phyloP scores from a whole-genome alignment of 768 basidiomycete genomes.

The Clitopilus hobsonii region DNA sequence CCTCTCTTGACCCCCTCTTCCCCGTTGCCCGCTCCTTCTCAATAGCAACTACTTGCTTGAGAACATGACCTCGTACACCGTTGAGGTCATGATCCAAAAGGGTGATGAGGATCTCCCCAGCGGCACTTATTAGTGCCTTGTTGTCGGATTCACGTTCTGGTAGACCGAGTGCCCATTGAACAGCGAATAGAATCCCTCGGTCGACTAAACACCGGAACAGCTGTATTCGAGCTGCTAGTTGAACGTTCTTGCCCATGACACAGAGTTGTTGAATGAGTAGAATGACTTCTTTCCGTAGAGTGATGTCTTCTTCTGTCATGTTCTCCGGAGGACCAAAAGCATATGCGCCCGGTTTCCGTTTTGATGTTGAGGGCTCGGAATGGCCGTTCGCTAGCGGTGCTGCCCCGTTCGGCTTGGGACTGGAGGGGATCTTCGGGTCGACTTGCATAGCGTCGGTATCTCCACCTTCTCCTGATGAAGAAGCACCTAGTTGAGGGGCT shows the following conservation, averaged over 20 bases:
- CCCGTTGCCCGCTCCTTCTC: slow-evolving; percentile 57
- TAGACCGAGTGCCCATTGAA: slow-evolving; percentile 86
- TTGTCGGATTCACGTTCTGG: slow-evolving; percentile 48
- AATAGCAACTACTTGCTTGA: slow-evolving; percentile 75
- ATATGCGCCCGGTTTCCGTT: slow-evolving; percentile 26
- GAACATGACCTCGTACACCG: slow-evolving; percentile 78
- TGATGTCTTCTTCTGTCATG: slow-evolving; percentile 49
- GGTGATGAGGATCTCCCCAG: slow-evolving; percentile 79
- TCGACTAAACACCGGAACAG: slow-evolving; percentile 88
- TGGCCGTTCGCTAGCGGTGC: slow-evolving; percentile 19
- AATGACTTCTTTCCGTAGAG: slow-evolving; percentile 71
- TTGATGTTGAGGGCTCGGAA: slow-evolving; percentile 12
- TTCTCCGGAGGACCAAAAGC: slow-evolving; percentile 56
- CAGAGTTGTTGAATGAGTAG: slow-evolving; percentile 89
- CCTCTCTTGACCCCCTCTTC: slow-evolving; percentile 55
- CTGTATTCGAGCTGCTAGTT: slow-evolving; percentile 77
- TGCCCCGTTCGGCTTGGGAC: slow-evolving; percentile 26
- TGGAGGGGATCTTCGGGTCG: slow-evolving; percentile 24
- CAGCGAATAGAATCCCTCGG: slow-evolving; percentile 82
- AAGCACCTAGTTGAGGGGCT: slow-evolving; percentile 17
- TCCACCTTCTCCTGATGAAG: slow-evolving; percentile 14
- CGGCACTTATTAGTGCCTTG: slow-evolving; percentile 68
- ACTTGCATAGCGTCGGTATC: slow-evolving; percentile 34
- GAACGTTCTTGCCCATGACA: slow-evolving; percentile 95
- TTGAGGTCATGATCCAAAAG: slow-evolving; percentile 89